phyloP scores from a whole-genome alignment of 192 early-diverging fungal genomes.

The Backusella luteola region DNA sequence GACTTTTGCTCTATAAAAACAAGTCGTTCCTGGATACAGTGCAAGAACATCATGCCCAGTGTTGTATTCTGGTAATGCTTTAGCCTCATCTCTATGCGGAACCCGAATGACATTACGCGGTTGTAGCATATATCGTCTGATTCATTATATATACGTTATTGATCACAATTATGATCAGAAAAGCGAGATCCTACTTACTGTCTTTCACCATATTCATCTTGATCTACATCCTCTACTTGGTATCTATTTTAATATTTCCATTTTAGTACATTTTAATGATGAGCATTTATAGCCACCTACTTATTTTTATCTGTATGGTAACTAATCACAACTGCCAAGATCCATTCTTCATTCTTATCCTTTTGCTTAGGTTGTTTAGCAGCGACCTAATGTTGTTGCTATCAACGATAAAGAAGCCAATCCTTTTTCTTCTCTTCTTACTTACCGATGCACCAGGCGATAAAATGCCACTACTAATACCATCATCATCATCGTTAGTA shows the following conservation, averaged over 20 bases:
- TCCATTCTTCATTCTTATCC: conserved; percentile 55
- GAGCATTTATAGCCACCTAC: conserved; percentile 22
- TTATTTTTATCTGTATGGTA: conserved; percentile 49
- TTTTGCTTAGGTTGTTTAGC: conserved; percentile 51
- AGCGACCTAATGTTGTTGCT: conserved; percentile 30
- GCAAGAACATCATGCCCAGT: conserved; percentile 46
- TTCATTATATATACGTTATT: conserved; percentile 2
- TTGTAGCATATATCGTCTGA: conserved; percentile 46
- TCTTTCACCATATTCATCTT: conserved; percentile 46
- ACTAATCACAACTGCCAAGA: conserved; percentile 44
- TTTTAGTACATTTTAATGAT: neutral
- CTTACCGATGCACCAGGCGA: conserved; percentile 6
- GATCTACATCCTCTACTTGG: conserved; percentile 55
- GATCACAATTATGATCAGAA: neutral
- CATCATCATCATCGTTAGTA: neutral
- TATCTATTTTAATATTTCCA: conserved; percentile 39
- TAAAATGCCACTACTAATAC: neutral
- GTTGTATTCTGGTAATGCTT: conserved; percentile 36
- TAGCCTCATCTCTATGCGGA: conserved; percentile 39
- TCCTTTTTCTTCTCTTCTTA: neutral
- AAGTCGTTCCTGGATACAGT: conserved; percentile 55
- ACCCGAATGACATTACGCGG: conserved; percentile 49
- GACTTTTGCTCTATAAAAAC: conserved; percentile 55
- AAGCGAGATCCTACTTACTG: conserved; percentile 31
- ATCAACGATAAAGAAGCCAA: neutral